Conservation (phyloP, 2,329 filamentous ascomycete species). For the Aureobasidium namibiae region DNA sequence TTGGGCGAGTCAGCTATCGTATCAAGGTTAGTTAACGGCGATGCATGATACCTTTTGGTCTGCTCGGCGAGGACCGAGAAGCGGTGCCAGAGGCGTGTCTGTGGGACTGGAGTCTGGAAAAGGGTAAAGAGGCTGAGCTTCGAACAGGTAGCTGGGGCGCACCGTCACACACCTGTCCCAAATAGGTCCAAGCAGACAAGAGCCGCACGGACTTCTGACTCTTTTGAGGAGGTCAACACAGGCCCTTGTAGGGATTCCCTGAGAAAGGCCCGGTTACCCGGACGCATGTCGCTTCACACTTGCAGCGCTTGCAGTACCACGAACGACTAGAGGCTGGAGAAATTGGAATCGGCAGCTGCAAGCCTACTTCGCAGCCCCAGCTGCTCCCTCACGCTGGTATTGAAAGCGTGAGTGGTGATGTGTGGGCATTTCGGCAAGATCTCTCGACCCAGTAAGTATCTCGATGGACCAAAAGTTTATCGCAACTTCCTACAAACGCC, state of each 20-base stretch:
- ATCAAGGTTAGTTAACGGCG: neutral
- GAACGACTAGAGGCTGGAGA: neutral
- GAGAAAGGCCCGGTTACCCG: neutral
- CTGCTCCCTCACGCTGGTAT: no score
- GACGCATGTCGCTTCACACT: neutral
- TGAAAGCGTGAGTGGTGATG: no score
- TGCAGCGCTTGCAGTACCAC: neutral
- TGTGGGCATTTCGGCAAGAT: neutral
- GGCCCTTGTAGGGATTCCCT: neutral
- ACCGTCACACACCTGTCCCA: neutral
- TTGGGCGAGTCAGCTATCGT: no score
- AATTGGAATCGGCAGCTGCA: neutral
- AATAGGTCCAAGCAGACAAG: neutral
- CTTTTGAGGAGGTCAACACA: neutral
- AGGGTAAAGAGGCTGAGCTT: neutral
- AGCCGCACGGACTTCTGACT: neutral
- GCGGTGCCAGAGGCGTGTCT: neutral
- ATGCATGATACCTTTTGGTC: neutral
- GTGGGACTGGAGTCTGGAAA: no score
- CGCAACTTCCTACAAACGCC: neutral
- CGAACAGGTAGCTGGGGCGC: neutral
- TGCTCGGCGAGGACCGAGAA: neutral
- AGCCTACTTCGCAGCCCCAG: neutral
- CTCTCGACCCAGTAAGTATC: neutral
- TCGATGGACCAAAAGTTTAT: neutral